Conservation (phyloP, 805 yeast species). For the Hanseniaspora occidentalis region DNA sequence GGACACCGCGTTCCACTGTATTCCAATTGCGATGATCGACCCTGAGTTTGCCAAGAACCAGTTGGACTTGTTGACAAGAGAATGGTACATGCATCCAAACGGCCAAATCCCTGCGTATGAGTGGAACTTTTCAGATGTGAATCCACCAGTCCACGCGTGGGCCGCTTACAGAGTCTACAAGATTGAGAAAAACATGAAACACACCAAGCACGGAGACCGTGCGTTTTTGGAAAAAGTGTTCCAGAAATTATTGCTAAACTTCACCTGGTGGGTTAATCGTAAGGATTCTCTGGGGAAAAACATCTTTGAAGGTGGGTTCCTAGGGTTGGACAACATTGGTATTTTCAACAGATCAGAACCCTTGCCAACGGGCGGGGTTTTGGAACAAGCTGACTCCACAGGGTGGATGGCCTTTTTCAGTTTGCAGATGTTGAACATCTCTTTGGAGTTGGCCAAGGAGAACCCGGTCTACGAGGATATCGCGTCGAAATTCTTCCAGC, state of each 20-base stretch:
- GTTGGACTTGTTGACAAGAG: constrained; percentile 73
- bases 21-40: constrained; percentile 87
- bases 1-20: constrained; percentile 93
- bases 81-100: constrained; percentile 96
- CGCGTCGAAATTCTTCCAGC: constrained; percentile 91
- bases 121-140: constrained; percentile 93
- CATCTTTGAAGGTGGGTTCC: constrained; percentile 87
- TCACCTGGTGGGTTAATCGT: constrained; percentile 96
- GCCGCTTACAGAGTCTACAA: constrained; percentile 79
- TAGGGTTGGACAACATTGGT: constrained; percentile 89
- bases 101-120: constrained; percentile 97
- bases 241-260: constrained; percentile 78
- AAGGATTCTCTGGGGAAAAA: constrained; percentile 80
- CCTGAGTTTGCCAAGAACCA: constrained; percentile 86
- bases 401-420: constrained; percentile 97
- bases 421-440: constrained; percentile 83
- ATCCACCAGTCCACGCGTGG: constrained; percentile 98
- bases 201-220: constrained; percentile 48
- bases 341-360: constrained; percentile 88
- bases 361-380: constrained; percentile 78
- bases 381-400: constrained; percentile 91
- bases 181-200: constrained; percentile 74
- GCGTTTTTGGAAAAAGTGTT: constrained; percentile 83
- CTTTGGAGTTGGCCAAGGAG: constrained; percentile 76
- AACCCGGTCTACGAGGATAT: constrained; percentile 83